Base-by-base conservation (phyloP, 345 rosid genomes). In the Euclidium syriacum region DNA sequence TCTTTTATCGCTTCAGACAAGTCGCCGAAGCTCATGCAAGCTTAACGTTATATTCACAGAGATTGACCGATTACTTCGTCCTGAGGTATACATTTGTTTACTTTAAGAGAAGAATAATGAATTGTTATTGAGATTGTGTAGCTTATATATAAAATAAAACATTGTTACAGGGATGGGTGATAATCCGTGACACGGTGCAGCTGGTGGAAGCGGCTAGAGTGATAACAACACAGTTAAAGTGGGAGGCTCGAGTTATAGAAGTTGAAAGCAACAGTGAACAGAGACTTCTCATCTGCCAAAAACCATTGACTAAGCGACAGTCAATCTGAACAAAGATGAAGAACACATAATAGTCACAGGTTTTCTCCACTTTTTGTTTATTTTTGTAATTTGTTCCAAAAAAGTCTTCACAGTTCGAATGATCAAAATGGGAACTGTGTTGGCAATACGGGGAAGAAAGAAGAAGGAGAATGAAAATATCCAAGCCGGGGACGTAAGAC, bases 191-290 rank as follows among this genome's bases (percentile, higher is more conserved):
- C 73, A 77, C 85, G 10, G 78, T 76, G 15, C 68, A 81, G 20
- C 81, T 88, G 4, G 75, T 95, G n/a, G 96, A 95, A 72, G 67
- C 70, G 22, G 95, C 86, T 17, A 95, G 99, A 81, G 71, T 80
- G 29, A 73, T 83, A 62, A 74, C 86, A 0, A 39, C 92, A 2
- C 77, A 71, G 68, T 68, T 95, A 79, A 95, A 85, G 74, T 95
- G 99, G 99, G 99, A 95, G 14, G 99, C 97, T 5, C 77, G 99
- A 58, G 85, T 95, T 5, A 51, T 81, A 58, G 99, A 90, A 60
- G 74, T 80, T 3, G 99, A 95, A 47, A 86, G 88, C 69, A 86
- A 73, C 80, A 88, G 89, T 15, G 94, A 95, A 4, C 97, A 88
- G 76, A 88, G 74, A 76, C 95, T 95, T 23, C 96, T 95, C 27